A percentile compares a stretch with the other conserved stretches of the same genome.
Evolutionary conservation across 2,329 filamentous ascomycete genomes (phyloP).

Genomic region (Fusarium sp.): DNA sequence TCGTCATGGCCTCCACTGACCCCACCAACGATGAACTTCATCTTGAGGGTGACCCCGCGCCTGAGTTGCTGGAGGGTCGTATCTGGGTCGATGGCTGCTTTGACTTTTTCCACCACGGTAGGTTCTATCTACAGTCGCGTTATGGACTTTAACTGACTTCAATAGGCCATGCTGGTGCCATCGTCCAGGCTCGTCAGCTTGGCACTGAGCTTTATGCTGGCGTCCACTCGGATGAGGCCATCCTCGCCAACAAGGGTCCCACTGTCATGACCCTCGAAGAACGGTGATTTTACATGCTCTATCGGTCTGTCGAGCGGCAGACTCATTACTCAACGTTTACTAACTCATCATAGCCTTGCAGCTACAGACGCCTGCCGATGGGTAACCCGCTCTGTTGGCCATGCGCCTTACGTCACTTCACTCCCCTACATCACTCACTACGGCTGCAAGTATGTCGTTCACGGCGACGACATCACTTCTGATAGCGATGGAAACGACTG

Average conservation of each 20-base stretch:
- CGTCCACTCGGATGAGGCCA: conserved; percentile 95
- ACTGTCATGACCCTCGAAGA: conserved; percentile 96
- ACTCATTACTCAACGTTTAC: not conserved
- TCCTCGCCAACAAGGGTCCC: conserved; percentile 96
- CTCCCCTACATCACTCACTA: conserved; percentile 96
- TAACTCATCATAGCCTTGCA: conserved; percentile 69
- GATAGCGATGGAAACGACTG: conserved; percentile 95
- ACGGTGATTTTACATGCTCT: conserved; percentile 65
- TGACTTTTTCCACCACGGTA: conserved; percentile 98
- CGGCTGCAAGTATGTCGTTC: conserved; percentile 94
- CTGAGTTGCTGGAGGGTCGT: conserved; percentile 73
- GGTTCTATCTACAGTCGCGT: conserved; percentile 4
- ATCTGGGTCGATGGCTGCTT: conserved; percentile 99
- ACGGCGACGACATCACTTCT: conserved; percentile 97
- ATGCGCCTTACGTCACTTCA: conserved; percentile 94
- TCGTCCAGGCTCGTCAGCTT: conserved; percentile 93
- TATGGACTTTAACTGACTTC: not conserved
- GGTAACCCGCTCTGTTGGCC: conserved; percentile 84
- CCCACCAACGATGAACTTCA: conserved; percentile 43
- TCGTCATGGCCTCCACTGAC: conserved; percentile 37
- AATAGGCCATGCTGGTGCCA: conserved; percentile 91
- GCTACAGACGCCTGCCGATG: conserved; percentile 96
- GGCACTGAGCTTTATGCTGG: conserved; percentile 91
- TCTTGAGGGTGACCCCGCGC: conserved; percentile 60
- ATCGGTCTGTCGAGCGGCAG: not conserved